phyloP scores from a whole-genome alignment of 441 rosid genomes.

The Flueggea neowawraea region DNA sequence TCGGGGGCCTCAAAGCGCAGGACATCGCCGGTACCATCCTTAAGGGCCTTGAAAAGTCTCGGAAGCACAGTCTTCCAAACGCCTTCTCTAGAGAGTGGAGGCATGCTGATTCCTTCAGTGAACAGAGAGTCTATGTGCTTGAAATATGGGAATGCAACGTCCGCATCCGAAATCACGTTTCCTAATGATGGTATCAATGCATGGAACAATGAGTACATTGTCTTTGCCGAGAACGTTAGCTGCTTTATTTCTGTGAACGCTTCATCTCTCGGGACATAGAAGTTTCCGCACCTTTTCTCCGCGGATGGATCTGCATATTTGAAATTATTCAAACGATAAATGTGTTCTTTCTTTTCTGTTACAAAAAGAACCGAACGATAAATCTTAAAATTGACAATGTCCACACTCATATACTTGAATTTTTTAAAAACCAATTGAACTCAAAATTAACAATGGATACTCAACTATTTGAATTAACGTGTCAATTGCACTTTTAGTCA shows the following conservation, averaged over 20 bases:
- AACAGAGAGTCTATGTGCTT: constrained; percentile 45
- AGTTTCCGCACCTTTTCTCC: constrained; percentile 13
- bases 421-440: no score
- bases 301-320: constrained; percentile 52
- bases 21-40: constrained; percentile 32
- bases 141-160: constrained; percentile 45
- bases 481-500: no score
- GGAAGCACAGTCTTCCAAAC: constrained; percentile 44
- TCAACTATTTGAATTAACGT: no score
- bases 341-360: no score
- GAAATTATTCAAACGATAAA: no score
- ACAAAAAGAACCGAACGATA: no score
- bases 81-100: constrained; percentile 27
- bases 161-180: constrained; percentile 16
- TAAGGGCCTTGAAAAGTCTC: constrained; percentile 39
- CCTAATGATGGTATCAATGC: constrained; percentile 47
- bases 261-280: constrained; percentile 64
- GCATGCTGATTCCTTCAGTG: constrained; percentile 46
- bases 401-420: no score
- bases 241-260: constrained; percentile 50
- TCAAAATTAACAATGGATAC: no score
- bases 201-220: constrained; percentile 48
- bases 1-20: constrained; percentile 55
- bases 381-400: no score
- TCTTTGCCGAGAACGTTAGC: constrained; percentile 45